phyloP scores from a whole-genome alignment of 169 alveolate species.

The Plasmodium coatneyi region DNA sequence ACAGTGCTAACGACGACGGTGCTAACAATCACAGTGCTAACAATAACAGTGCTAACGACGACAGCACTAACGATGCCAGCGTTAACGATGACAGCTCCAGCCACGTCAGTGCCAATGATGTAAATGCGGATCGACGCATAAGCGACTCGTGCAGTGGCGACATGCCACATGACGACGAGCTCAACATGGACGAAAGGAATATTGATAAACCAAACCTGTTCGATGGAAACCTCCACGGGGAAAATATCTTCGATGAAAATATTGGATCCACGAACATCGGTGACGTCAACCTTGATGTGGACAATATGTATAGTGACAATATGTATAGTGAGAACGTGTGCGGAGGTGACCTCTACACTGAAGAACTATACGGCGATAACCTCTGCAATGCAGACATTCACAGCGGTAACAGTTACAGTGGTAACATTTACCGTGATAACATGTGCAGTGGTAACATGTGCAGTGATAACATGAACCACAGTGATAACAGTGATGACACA shows the following conservation, averaged over 20 bases:
- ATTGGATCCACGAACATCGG: background rate
- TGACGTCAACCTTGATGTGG: background rate
- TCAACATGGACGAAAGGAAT: slow-evolving; percentile 3
- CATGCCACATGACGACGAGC: background rate
- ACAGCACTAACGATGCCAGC: too few relatives aligned
- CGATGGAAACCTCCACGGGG: background rate
- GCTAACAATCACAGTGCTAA: too few relatives aligned
- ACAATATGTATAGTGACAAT: background rate
- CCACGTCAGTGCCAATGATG: background rate
- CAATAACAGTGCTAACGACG: too few relatives aligned
- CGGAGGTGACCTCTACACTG: background rate
- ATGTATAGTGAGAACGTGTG: background rate
- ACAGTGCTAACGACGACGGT: too few relatives aligned
- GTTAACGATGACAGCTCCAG: background rate
- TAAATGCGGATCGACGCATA: background rate
- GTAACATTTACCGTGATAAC: background rate
- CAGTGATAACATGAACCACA: background rate
- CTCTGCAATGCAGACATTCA: background rate
- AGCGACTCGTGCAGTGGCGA: background rate
- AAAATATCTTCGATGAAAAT: background rate
- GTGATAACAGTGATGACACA: background rate
- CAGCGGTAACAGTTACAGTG: background rate
- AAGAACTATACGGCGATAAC: background rate
- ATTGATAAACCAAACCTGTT: background rate
- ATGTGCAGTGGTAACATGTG: background rate